Evolutionary conservation across 1,284 basidiomycete species (phyloP), one percentile per base, ranked within the genome.

Genomic region (Mycena sp.): DNA sequence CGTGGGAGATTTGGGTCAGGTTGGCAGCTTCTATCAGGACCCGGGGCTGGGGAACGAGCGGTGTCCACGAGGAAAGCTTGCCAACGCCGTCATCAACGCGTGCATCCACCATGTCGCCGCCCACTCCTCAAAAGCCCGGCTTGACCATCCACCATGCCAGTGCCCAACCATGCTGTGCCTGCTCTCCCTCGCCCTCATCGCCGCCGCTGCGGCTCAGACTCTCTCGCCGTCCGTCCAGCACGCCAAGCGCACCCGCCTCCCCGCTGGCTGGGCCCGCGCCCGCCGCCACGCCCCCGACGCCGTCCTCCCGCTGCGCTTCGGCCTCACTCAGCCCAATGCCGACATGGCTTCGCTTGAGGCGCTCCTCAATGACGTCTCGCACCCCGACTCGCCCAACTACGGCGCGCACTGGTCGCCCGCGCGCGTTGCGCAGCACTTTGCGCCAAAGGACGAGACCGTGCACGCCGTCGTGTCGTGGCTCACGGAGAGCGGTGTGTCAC

Each of bases 251-350:
- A 63, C 68, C 14, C 45, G 66, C 41, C 61, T 74, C 6, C 81
- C 81, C 10, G 37, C 54, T 35, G 78, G 77, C 25, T 83, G 81
- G 82, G 59, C 63, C 17, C 73, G 70, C 28, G 61, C 73, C 41
- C 74, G 77, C 11, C 72, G 76, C 35, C 74, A 78, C 37, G 70
- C 71, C 3, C 64, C 76, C 21, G 69, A 72, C 46, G 63, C 72
- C 6, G 51, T 73, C 51, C 69, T 83, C 17, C 79, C 80, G n/a
- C 68, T 85, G 28, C 78, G 80, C 43, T 80, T 85, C 61, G 83
- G 79, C 6, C 78, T 85, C 30, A 75, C 73, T 37, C 83, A 84
- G 69, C 73, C 77, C 23, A 83, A 84, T 70, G 60, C 82, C 19
- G 74, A 79, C 58, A 72, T 73, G 25, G n/a, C 35, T 7, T 44